phyloP scores from a whole-genome alignment of 2,329 filamentous ascomycete genomes.

The Arachnopeziza araneosa region DNA sequence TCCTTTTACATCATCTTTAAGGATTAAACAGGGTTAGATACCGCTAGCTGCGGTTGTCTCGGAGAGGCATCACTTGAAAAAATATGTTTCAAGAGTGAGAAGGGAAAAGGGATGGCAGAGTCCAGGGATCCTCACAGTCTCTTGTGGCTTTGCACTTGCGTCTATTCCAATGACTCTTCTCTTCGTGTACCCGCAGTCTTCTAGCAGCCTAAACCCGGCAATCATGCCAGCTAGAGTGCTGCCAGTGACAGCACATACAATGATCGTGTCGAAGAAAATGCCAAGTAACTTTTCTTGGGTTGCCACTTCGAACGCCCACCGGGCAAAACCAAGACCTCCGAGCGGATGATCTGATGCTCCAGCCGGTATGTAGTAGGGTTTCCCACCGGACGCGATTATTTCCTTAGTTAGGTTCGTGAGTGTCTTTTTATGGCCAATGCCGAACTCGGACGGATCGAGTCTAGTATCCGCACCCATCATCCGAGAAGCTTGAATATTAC shows the following conservation, averaged over 20 bases:
- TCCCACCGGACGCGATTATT: conserved; percentile 46
- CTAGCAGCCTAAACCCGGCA: conserved; percentile 62
- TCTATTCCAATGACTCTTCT: conserved; percentile 63
- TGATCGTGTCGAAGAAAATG: conserved; percentile 60
- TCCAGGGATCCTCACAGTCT: conserved; percentile 38
- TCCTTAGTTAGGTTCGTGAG: conserved; percentile 49
- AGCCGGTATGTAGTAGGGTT: conserved; percentile 67
- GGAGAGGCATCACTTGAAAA: too few relatives aligned
- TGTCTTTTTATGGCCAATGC: conserved; percentile 63
- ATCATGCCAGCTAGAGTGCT: conserved; percentile 68
- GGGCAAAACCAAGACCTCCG: conserved; percentile 63
- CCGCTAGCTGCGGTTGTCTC: too few relatives aligned
- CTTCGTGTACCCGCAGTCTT: conserved; percentile 42
- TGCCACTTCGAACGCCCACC: conserved; percentile 65
- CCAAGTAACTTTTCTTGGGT: conserved; percentile 56
- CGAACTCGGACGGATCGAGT: conserved; percentile 55
- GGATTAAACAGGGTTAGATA: too few relatives aligned
- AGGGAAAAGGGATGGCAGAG: too few relatives aligned
- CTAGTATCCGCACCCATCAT: conserved; percentile 61
- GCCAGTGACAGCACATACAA: conserved; percentile 68
- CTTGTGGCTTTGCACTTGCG: conserved; percentile 51
- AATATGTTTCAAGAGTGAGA: too few relatives aligned
- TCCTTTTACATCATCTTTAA: too few relatives aligned
- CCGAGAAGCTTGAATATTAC: conserved; percentile 65
- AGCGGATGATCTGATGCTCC: conserved; percentile 66